phyloP scores from a whole-genome alignment of 1,139 yeast species.

The Meyerozyma athensensis region DNA sequence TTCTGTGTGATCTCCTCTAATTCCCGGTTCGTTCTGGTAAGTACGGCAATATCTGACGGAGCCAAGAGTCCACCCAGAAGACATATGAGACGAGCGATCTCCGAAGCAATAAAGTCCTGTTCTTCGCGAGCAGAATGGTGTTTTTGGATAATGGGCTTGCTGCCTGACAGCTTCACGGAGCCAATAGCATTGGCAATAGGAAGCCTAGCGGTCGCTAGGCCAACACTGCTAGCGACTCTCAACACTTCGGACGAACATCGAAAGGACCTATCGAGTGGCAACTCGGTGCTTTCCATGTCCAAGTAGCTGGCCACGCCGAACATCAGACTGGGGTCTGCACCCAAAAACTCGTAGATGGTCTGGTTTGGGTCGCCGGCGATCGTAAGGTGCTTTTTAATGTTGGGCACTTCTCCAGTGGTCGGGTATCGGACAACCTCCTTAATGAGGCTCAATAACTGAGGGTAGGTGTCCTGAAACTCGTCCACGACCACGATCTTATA shows the following conservation, averaged over 20 bases:
- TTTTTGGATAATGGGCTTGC: conserved; percentile 28
- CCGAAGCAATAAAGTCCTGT: conserved; percentile 37
- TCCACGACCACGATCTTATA: conserved; percentile 53
- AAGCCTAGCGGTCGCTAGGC: conserved; percentile 8
- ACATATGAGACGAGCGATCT: conserved; percentile 39
- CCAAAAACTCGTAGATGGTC: conserved; percentile 63
- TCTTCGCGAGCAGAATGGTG: conserved; percentile 30
- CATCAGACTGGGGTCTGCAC: conserved; percentile 39
- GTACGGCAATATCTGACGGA: conserved; percentile 50
- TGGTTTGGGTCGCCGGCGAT: conserved; percentile 75
- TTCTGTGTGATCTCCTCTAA: conserved; percentile 38
- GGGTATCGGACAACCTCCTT: conserved; percentile 31
- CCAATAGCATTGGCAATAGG: conserved; percentile 7
- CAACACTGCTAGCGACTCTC: conserved; percentile 31
- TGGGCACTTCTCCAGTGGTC: conserved; percentile 8
- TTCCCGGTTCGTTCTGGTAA: conserved; percentile 53
- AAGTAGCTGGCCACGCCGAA: conserved; percentile 21
- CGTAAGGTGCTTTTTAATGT: conserved; percentile 43
- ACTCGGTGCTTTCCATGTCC: conserved; percentile 19
- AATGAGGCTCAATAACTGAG: conserved; percentile 45
- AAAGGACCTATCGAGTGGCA: conserved; percentile 46
- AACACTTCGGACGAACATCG: conserved; percentile 57
- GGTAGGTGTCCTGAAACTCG: conserved; percentile 71
- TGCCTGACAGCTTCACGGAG: conserved; percentile 19
- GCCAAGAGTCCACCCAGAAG: conserved; percentile 43